These are phyloP conservation scores for Lipomyces yamanashiensis DNA, from an alignment of 805 yeast species.

Conservation along the genomic window DNA sequence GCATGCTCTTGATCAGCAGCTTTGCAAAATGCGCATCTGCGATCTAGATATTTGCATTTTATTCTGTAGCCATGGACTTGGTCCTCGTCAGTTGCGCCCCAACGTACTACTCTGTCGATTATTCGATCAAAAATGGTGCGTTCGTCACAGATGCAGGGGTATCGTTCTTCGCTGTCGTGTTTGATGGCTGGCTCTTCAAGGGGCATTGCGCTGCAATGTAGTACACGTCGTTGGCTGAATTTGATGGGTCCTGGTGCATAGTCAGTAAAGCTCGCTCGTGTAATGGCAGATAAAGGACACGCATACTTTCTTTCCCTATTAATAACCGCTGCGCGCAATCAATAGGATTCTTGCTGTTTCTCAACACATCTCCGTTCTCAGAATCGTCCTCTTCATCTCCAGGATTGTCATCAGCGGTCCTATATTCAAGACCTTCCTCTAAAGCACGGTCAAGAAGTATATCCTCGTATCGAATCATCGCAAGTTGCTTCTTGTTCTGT, in stretches of 20 bases:
- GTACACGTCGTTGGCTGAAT: background rate
- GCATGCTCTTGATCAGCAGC: background rate
- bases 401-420: background rate
- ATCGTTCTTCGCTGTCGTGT: background rate
- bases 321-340: background rate
- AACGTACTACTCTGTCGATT: background rate
- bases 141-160: slow-evolving; percentile 3
- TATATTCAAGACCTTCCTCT: background rate
- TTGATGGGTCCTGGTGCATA: background rate
- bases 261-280: background rate
- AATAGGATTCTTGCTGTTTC: background rate
- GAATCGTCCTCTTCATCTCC: background rate
- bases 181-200: background rate
- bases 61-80: background rate
- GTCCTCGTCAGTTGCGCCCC: background rate
- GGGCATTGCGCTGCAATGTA: background rate
- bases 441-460: background rate
- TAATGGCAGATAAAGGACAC: background rate
- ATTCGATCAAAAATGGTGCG: background rate
- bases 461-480: background rate
- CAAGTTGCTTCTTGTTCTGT: background rate
- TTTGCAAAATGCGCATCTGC: slow-evolving; percentile 12
- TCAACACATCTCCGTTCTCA: background rate
- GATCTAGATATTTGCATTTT: slow-evolving; percentile 4
- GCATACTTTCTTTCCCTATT: background rate